Percentiles rank a stretch among this genome's conserved stretches.
Conservation (phyloP, 495 filamentous ascomycete species). For the Podospora bellae-mahoneyi region DNA sequence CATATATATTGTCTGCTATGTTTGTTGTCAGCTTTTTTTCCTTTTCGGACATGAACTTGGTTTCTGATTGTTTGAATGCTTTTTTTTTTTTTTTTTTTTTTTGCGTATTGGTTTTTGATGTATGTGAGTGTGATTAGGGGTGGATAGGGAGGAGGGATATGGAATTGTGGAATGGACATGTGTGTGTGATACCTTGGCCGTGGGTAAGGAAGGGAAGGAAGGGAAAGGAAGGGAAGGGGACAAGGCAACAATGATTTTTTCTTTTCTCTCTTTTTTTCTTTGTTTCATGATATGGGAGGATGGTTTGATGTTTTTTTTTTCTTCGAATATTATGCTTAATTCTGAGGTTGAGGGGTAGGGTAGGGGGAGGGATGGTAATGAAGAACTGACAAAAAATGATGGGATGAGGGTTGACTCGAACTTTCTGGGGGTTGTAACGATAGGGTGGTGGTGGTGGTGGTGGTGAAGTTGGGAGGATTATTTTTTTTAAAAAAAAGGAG, state of each 20-base stretch:
- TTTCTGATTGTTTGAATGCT: not conserved
- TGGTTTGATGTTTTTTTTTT: not conserved
- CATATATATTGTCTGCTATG: not conserved
- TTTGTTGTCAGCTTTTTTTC: constrained; percentile 1
- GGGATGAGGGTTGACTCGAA: not conserved
- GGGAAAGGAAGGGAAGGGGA: not conserved
- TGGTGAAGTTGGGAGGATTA: not conserved
- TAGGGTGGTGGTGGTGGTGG: not conserved
- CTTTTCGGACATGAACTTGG: not conserved
- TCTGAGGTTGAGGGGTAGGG: not conserved
- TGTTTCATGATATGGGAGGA: not conserved
- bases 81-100: not conserved
- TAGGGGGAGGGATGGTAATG: not conserved
- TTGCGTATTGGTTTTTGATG: not conserved
- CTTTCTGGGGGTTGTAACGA: not conserved
- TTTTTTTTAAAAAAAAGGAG: not conserved
- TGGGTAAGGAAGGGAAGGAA: not conserved
- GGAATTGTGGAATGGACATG: not conserved
- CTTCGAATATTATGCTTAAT: not conserved
- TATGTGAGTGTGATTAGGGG: not conserved
- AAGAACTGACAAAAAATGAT: not conserved
- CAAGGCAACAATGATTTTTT: not conserved
- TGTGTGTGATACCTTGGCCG: not conserved
- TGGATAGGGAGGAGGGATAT: not conserved
- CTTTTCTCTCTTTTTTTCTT: constrained; percentile 1